These are phyloP conservation scores for Boletellus sp. DNA, from an alignment of 768 basidiomycete genomes.

Conservation along the genomic window DNA sequence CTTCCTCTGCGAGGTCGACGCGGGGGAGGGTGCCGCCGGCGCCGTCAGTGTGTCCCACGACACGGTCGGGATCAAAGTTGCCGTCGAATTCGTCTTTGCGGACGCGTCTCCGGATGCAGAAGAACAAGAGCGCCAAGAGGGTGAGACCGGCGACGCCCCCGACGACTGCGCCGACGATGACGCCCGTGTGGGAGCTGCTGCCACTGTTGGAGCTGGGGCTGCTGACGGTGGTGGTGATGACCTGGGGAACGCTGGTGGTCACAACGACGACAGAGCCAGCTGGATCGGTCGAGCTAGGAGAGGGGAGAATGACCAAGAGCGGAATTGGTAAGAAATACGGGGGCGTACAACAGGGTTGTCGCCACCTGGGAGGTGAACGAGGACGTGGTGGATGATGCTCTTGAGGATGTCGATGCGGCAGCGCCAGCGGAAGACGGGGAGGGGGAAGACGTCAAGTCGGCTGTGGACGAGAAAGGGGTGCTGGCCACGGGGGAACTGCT, in stretches of 20 bases:
- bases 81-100: constrained; percentile 44
- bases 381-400: not conserved
- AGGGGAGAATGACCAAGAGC: not conserved
- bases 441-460: not conserved
- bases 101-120: constrained; percentile 25
- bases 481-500: not conserved
- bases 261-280: constrained; percentile 18
- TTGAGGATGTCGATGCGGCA: not conserved
- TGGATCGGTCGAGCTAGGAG: constrained; percentile 20
- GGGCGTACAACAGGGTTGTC: constrained; percentile 19
- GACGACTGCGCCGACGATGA: constrained; percentile 54
- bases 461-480: not conserved
- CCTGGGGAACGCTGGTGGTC: constrained; percentile 17
- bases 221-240: constrained; percentile 13
- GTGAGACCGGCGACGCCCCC: constrained; percentile 38
- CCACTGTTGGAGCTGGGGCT: not conserved
- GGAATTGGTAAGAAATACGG: not conserved
- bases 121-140: constrained; percentile 26
- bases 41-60: constrained; percentile 25
- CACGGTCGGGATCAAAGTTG: constrained; percentile 47
- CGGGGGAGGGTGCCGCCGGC: constrained; percentile 26
- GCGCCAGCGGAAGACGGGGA: not conserved
- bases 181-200: constrained; percentile 27
- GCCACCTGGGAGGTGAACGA: constrained; percentile 16
- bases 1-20: constrained; percentile 29